A percentile compares a stretch with the other conserved stretches of the same genome.
Conservation (phyloP, 1,284 basidiomycete genomes). For the Marasmius sp. region DNA sequence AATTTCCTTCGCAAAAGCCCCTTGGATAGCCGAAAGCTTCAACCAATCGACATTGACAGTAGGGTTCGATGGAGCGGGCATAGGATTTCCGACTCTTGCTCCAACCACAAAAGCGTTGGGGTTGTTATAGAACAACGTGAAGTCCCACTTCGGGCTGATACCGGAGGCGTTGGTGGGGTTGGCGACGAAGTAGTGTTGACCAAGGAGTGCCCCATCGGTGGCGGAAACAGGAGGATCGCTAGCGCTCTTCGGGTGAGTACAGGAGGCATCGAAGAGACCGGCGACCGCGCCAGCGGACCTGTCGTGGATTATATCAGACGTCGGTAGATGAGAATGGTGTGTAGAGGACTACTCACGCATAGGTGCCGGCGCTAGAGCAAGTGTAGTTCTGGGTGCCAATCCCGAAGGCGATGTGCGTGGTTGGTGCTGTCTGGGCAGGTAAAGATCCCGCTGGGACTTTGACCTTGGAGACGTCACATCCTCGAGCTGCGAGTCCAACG, state of each 20-base stretch:
- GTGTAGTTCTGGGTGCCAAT: conserved; percentile 8
- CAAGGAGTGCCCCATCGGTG: background rate
- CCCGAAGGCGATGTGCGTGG: background rate
- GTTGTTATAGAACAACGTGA: background rate
- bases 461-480: background rate
- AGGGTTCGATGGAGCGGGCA: background rate
- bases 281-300: conserved; percentile 2
- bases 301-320: background rate
- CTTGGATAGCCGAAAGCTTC: background rate
- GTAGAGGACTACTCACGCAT: background rate
- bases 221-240: background rate
- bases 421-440: background rate
- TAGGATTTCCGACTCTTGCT: background rate
- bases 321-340: background rate
- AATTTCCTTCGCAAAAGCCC: background rate
- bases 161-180: conserved; percentile 4
- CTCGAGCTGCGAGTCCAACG: no score
- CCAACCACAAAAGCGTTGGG: background rate
- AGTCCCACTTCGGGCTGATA: conserved; percentile 6
- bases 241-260: background rate
- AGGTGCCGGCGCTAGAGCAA: conserved; percentile 4
- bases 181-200: conserved; percentile 5
- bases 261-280: conserved; percentile 1
- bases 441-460: background rate
- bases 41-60: background rate